phyloP scores from a whole-genome alignment of 148 eudicot species.

The Rhododendron mucronatum region DNA sequence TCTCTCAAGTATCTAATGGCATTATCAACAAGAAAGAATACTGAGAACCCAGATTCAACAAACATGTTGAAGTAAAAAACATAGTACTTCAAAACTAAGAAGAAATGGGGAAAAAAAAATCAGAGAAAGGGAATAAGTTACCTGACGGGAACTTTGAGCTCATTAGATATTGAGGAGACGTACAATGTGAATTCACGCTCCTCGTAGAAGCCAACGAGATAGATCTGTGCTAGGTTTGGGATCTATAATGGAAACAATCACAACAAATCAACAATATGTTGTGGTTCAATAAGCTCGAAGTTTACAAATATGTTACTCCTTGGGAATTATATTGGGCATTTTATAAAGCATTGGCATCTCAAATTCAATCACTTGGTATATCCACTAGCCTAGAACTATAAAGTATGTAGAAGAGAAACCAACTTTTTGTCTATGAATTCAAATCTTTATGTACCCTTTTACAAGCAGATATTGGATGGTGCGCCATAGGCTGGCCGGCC shows the following conservation, averaged over 20 bases:
- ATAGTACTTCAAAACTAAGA: background rate
- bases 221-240: constrained; percentile 83
- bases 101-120: background rate
- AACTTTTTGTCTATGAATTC: background rate
- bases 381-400: background rate
- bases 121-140: constrained; percentile 14
- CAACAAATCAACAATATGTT: background rate
- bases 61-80: background rate
- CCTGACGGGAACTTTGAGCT: constrained; percentile 90
- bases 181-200: constrained; percentile 89
- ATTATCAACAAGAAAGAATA: constrained; percentile 14
- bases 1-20: constrained; percentile 71
- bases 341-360: background rate
- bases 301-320: background rate
- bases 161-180: constrained; percentile 85
- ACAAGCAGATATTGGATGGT: constrained; percentile 94
- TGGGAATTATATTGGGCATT: background rate
- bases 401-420: background rate
- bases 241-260: constrained; percentile 37
- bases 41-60: constrained; percentile 12
- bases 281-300: no score
- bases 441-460: constrained; percentile 52
- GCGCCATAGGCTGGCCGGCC: constrained; percentile 97
- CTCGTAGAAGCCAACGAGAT: constrained; percentile 87
- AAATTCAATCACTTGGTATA: background rate